Conservation (phyloP, 371 early-diverging fungal genomes). For the Blakeslea trispora region DNA sequence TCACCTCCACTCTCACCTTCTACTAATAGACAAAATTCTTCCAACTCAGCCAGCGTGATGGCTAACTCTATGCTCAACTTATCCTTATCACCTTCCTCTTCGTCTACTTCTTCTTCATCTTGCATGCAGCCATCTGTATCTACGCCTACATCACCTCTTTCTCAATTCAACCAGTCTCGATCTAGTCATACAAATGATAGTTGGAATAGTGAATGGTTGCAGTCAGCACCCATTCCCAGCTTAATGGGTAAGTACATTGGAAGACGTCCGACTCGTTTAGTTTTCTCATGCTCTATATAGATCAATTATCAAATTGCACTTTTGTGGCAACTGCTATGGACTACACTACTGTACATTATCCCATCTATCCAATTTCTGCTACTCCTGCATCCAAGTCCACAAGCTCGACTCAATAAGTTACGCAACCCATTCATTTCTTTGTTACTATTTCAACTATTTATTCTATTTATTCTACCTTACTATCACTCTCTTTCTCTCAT, state of each 20-base stretch:
- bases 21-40: conserved; percentile 14
- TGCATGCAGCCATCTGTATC: conserved; percentile 24
- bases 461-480: not conserved
- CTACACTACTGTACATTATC: conserved; percentile 28
- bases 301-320: conserved; percentile 35
- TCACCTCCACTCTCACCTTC: conserved; percentile 25
- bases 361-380: conserved; percentile 33
- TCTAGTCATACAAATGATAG: not conserved
- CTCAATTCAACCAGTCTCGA: not conserved
- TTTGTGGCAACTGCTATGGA: conserved; percentile 31
- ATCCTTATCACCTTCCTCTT: conserved; percentile 27
- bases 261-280: not conserved
- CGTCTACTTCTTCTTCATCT: conserved; percentile 20
- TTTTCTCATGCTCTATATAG: conserved; percentile 8
- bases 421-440: too few relatives aligned
- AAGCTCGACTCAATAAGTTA: not conserved
- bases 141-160: conserved; percentile 19
- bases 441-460: not conserved
- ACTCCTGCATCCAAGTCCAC: conserved; percentile 9
- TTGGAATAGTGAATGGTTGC: conserved; percentile 21
- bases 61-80: conserved; percentile 20
- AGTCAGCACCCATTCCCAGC: conserved; percentile 28
- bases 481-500: not conserved
- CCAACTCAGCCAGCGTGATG: conserved; percentile 10
- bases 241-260: conserved; percentile 22